Percentiles rank a stretch among this genome's conserved stretches.
Conservation (phyloP, 768 basidiomycete genomes). For the Neoboletus magnificus region DNA sequence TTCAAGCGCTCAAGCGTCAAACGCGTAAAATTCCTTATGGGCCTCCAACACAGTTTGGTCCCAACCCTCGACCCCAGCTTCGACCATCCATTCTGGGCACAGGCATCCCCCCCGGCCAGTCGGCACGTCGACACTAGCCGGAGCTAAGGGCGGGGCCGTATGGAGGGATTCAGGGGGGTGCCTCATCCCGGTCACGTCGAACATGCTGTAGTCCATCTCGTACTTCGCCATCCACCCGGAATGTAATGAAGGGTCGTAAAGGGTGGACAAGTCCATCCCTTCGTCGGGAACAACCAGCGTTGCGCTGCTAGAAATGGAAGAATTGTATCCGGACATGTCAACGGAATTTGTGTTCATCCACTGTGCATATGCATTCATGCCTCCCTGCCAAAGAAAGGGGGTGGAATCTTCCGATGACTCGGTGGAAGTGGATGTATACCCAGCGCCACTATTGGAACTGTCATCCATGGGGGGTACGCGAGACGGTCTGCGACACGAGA, state of each 20-base stretch:
- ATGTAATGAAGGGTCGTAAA: background rate
- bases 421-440: background rate
- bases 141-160: background rate
- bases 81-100: slow-evolving; percentile 17
- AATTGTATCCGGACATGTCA: background rate
- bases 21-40: background rate
- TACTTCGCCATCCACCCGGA: slow-evolving; percentile 9
- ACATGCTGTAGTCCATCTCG: background rate
- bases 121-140: background rate
- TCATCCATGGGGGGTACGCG: background rate
- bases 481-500: background rate
- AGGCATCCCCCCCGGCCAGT: slow-evolving; percentile 1
- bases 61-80: slow-evolving; percentile 13
- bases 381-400: background rate
- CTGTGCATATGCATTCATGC: background rate
- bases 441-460: background rate
- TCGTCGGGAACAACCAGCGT: background rate
- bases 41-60: slow-evolving; percentile 2
- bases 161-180: background rate
- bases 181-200: background rate
- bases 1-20: background rate
- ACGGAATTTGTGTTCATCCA: background rate
- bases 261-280: background rate
- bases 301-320: background rate
- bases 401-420: background rate